Percentiles rank a stretch among this genome's conserved stretches.
These are phyloP conservation scores for Cladosporium sp. DNA, from an alignment of 2,329 filamentous ascomycete species.

Conservation along the genomic window DNA sequence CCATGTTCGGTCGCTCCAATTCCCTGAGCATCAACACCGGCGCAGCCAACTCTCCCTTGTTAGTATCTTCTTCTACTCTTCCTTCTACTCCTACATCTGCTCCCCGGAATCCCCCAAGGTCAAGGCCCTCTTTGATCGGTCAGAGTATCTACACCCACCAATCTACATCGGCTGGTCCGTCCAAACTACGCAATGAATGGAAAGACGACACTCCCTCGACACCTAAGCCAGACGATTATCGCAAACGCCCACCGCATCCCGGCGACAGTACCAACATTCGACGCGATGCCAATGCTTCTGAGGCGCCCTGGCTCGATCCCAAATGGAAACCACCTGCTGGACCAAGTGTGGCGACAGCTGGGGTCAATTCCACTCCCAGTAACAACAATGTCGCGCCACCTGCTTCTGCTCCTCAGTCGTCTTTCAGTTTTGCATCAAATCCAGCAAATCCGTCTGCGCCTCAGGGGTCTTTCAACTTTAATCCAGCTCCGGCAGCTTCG, in stretches of 20 bases:
- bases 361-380: neutral
- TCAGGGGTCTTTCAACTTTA: no score
- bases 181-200: neutral
- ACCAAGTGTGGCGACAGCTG: neutral
- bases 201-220: neutral
- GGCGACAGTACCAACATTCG: neutral
- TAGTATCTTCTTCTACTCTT: constrained; percentile 26
- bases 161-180: neutral
- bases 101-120: neutral
- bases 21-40: constrained; percentile 59
- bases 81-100: neutral
- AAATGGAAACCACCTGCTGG: constrained; percentile 8
- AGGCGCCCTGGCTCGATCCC: constrained; percentile 34
- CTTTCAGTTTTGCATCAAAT: no score
- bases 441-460: no score
- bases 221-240: neutral
- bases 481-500: no score
- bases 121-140: neutral
- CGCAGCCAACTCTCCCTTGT: constrained; percentile 44
- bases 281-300: constrained; percentile 20
- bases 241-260: neutral
- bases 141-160: neutral
- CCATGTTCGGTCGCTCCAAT: constrained; percentile 51
- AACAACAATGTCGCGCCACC: neutral
- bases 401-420: neutral